Conservation (phyloP, 192 early-diverging fungal species). For the Coemansia sp. region DNA sequence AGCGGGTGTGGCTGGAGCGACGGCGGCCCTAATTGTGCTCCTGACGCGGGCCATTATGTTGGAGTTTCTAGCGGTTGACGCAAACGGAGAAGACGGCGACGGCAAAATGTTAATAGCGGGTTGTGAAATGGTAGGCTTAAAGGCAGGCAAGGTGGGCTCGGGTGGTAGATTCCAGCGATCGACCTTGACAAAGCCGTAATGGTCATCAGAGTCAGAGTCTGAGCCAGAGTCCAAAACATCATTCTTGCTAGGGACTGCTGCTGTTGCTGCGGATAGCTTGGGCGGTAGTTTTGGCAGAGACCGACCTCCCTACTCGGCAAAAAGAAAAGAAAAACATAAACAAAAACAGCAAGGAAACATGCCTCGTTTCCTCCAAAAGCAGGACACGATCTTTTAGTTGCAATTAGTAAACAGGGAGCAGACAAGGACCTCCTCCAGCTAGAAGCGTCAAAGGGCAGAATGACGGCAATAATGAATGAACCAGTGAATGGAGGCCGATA, state of each 20-base stretch:
- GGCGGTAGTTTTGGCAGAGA: background rate
- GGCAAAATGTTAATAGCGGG: background rate
- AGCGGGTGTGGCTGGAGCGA: background rate
- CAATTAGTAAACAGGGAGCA: constrained; percentile 3
- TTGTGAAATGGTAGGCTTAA: constrained; percentile 35
- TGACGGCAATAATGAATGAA: background rate
- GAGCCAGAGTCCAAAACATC: constrained; percentile 23
- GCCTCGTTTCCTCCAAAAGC: constrained; percentile 4
- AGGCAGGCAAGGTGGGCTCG: constrained; percentile 22
- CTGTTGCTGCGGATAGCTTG: constrained; percentile 13
- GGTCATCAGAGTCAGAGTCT: constrained; percentile 45
- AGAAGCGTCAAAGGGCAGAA: background rate
- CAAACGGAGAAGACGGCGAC: background rate
- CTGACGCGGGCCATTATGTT: constrained; percentile 23
- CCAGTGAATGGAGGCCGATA: background rate
- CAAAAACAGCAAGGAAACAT: constrained; percentile 1
- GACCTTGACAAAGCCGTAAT: constrained; percentile 50
- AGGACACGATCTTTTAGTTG: background rate
- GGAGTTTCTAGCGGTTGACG: constrained; percentile 4
- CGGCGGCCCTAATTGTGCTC: constrained; percentile 26
- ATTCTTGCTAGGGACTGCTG: background rate
- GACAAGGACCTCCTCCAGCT: background rate
- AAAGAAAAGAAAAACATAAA: background rate
- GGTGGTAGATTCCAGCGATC: constrained; percentile 31
- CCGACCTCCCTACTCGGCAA: background rate